phyloP scores from a whole-genome alignment of 768 basidiomycete genomes.

The Termitomyces sp. region DNA sequence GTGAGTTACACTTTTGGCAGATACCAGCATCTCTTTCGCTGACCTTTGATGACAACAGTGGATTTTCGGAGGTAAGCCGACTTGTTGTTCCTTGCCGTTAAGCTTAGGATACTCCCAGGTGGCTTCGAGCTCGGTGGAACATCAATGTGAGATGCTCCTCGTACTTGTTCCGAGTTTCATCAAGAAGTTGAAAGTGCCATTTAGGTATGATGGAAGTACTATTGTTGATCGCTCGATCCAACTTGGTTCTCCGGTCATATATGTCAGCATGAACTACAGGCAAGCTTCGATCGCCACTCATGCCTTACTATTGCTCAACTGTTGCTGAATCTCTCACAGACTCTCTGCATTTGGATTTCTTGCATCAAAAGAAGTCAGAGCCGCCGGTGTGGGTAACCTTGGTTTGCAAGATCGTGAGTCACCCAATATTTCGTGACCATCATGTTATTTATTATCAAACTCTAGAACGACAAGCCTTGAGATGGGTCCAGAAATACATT shows the following conservation, averaged over 20 bases:
- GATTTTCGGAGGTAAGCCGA: slow-evolving; percentile 26
- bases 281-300: neutral
- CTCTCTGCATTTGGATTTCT: slow-evolving; percentile 36
- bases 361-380: slow-evolving; percentile 37
- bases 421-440: neutral
- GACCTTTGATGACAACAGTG: slow-evolving; percentile 19
- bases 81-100: neutral
- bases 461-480: slow-evolving; percentile 24
- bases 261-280: slow-evolving; percentile 51
- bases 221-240: slow-evolving; percentile 37
- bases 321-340: neutral
- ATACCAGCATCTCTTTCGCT: neutral
- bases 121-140: slow-evolving; percentile 22
- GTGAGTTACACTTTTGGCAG: slow-evolving; percentile 17
- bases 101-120: slow-evolving; percentile 16
- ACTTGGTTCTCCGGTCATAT: slow-evolving; percentile 40
- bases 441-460: neutral
- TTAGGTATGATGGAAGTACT: slow-evolving; percentile 34
- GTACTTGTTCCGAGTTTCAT: slow-evolving; percentile 15
- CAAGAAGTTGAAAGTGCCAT: neutral
- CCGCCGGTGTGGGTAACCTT: slow-evolving; percentile 44
- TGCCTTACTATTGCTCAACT: neutral
- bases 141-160: slow-evolving; percentile 30
- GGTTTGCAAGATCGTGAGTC: slow-evolving; percentile 54
- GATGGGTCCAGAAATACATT: slow-evolving; percentile 63